Evolutionary conservation across 495 filamentous ascomycete species (phyloP), one percentile per base, ranked within the genome.

Genomic region (Annulohypoxylon bovei): DNA sequence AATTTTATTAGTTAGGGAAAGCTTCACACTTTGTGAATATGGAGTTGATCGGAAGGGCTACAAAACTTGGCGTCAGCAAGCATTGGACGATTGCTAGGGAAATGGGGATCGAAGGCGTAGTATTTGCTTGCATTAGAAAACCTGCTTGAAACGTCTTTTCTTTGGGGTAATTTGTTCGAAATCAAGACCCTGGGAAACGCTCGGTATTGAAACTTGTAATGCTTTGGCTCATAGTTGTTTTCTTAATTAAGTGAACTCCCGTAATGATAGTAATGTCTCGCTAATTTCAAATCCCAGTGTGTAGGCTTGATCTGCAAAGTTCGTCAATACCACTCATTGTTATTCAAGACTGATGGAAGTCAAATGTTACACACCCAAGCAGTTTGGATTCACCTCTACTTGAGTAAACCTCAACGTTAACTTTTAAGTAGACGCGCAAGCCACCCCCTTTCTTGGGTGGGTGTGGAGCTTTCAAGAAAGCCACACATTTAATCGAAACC

Each of bases 11-110:
- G 5, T 40, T 20, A 9, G 4, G 8, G 8, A 8, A 39, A 4
- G n/a, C 8, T 27, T 54, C 35, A 6, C 1, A 33, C 58, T 44
- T 27, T 40, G 23, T 16, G 23, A 16, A 32, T 49, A 25, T 40
- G 20, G 20, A 12, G 30, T 39, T 2, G 39, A 12, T 44, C 7
- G 32, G 53, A 56, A 20, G 3, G 28, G 28, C 49, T 33, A 4
- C n/a, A 47, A 32, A 7, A 32, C 50, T 9, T 25, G 63, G 68
- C 58, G 63, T 63, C 67, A 40, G 59, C 74, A 62, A 70, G 27
- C 25, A 61, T 39, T 32, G 49, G 49, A 18, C 28, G 14, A 22
- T 6, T 6, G 20, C 9, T 56, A 39, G 53, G 53, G 40, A 33
- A 33, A 16, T 32, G 3, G 49, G 49, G 16, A 33, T 7, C 27